phyloP scores from a whole-genome alignment of 352 stramenopile species.

The Globisporangium carolinianum region DNA sequence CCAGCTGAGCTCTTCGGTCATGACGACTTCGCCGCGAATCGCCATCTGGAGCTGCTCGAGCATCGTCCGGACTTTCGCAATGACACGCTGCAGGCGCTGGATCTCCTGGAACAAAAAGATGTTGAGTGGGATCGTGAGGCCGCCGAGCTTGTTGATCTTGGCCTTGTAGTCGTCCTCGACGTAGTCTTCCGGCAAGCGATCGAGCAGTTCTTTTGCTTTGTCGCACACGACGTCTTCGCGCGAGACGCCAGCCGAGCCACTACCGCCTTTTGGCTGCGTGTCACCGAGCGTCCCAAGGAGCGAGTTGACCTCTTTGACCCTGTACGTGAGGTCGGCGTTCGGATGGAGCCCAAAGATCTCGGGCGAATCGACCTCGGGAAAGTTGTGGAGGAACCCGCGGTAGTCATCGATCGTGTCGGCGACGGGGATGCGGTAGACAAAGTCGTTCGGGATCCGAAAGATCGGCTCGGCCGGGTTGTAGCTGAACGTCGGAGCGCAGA shows the following conservation, averaged over 20 bases:
- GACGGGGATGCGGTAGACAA: constrained; percentile 93
- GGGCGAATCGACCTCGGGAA: constrained; percentile 96
- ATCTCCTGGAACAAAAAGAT: constrained; percentile 99
- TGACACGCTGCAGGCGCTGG: constrained; percentile 93
- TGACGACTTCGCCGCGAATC: constrained; percentile 97
- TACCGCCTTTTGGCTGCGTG: constrained; percentile 94
- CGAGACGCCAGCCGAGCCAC: constrained; percentile 81
- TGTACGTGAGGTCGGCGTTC: constrained; percentile 98
- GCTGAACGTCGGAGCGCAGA: constrained; percentile 81
- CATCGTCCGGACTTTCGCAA: constrained; percentile 94
- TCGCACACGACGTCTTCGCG: constrained; percentile 96
- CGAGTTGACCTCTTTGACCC: constrained; percentile 94
- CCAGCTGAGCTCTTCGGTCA: constrained; percentile 95
- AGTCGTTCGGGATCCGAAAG: constrained; percentile 96
- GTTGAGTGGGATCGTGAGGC: constrained; percentile 95
- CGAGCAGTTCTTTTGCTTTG: constrained; percentile 93
- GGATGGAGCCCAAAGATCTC: constrained; percentile 98
- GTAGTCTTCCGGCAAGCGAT: constrained; percentile 94
- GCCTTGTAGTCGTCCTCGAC: constrained; percentile 97
- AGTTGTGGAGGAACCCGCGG: constrained; percentile 91
- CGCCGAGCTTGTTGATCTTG: constrained; percentile 95
- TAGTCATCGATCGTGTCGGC: constrained; percentile 93
- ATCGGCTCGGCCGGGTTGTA: constrained; percentile 95
- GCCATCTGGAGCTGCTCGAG: constrained; percentile 95
- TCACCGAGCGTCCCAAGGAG: constrained; percentile 93